These are phyloP conservation scores for Globisporangium okanoganense DNA, from an alignment of 352 stramenopile genomes.

Conservation along the genomic window DNA sequence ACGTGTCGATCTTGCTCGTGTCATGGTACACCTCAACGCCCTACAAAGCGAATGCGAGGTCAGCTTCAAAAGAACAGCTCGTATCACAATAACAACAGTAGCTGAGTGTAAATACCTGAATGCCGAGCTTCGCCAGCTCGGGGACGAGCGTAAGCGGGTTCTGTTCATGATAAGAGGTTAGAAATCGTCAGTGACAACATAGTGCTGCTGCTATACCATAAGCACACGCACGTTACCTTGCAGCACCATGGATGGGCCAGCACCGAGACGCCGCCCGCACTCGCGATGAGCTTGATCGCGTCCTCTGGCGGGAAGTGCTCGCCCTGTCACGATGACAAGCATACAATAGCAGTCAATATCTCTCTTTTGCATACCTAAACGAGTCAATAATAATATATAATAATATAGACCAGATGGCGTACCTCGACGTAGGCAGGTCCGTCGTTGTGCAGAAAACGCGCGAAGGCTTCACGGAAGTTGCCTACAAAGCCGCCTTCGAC, in stretches of 20 bases:
- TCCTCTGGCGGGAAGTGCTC: slow-evolving; percentile 83
- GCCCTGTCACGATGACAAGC: slow-evolving; percentile 29
- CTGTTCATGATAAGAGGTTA: slow-evolving; percentile 15
- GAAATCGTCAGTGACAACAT: not conserved
- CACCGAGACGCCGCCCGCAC: slow-evolving; percentile 71
- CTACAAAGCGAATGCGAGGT: slow-evolving; percentile 19
- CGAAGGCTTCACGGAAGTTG: slow-evolving; percentile 78
- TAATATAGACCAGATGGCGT: not conserved
- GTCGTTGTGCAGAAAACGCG: slow-evolving; percentile 78
- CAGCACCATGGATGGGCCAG: slow-evolving; percentile 86
- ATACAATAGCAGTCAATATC: not conserved
- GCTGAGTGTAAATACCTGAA: slow-evolving; percentile 40
- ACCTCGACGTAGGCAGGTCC: slow-evolving; percentile 84
- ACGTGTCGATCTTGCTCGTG: slow-evolving; percentile 77
- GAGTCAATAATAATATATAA: too few relatives aligned
- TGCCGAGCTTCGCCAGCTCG: slow-evolving; percentile 63
- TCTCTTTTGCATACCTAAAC: too few relatives aligned
- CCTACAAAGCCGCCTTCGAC: slow-evolving; percentile 72
- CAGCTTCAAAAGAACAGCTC: not conserved
- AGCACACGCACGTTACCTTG: slow-evolving; percentile 40
- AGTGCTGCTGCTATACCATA: not conserved
- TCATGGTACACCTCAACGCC: slow-evolving; percentile 84
- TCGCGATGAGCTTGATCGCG: slow-evolving; percentile 83
- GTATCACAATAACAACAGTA: not conserved
- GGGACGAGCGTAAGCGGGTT: slow-evolving; percentile 69